These are phyloP conservation scores for Tritrichomonas musculus DNA, from an alignment of 208 protist species.

Conservation along the genomic window DNA sequence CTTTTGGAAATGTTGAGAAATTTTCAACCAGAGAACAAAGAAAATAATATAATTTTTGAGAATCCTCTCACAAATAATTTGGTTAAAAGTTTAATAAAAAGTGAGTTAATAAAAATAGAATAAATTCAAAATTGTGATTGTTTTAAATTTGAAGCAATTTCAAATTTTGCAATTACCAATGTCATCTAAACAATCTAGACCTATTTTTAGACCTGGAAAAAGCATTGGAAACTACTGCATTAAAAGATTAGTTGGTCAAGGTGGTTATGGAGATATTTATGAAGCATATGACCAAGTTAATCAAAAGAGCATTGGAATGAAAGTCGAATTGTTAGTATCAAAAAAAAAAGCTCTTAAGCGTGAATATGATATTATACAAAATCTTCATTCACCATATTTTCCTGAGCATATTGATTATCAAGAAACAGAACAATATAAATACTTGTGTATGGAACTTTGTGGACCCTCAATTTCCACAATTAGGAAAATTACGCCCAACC, in stretches of 20 bases:
- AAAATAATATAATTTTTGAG: no score
- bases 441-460: not conserved
- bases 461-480: not conserved
- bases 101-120: no score
- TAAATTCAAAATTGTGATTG: no score
- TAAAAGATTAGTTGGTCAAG: not conserved
- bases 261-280: slow-evolving; percentile 18
- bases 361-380: no score
- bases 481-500: not conserved
- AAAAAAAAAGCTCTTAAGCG: no score
- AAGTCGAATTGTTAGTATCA: not conserved
- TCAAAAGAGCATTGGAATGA: not conserved
- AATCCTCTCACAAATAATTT: no score
- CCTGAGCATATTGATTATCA: not conserved
- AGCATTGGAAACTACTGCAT: not conserved
- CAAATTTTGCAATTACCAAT: no score
- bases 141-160: no score
- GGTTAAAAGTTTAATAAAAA: no score
- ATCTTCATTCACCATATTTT: not conserved
- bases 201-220: not conserved
- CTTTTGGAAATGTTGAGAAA: no score
- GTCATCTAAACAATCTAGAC: not conserved
- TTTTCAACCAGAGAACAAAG: no score
- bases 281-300: not conserved
- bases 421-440: not conserved